phyloP scores from a whole-genome alignment of 306 rosid genomes.

The Sophora flavescens region DNA sequence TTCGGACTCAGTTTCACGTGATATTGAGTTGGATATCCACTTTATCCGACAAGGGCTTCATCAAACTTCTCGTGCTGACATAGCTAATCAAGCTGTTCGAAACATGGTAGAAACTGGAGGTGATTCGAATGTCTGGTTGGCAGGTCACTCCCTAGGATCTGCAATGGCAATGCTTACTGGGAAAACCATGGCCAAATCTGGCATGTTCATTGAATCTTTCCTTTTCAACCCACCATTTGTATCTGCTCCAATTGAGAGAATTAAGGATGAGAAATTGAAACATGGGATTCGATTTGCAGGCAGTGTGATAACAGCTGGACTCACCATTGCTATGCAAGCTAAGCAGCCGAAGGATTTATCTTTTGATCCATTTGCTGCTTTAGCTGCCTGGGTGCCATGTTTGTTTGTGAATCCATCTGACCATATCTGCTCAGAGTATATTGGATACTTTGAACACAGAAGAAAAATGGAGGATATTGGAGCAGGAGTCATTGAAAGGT shows the following conservation, averaged over 20 bases:
- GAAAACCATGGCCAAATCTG: slow-evolving; percentile 78
- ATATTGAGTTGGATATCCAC: slow-evolving; percentile 79
- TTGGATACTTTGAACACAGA: slow-evolving; percentile 95
- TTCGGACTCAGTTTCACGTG: slow-evolving; percentile 71
- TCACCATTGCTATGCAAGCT: slow-evolving; percentile 76
- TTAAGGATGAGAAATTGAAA: slow-evolving; percentile 74
- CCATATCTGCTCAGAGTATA: slow-evolving; percentile 80
- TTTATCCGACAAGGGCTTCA: slow-evolving; percentile 76
- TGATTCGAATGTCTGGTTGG: slow-evolving; percentile 84
- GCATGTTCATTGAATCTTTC: slow-evolving; percentile 66
- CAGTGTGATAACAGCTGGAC: slow-evolving; percentile 89
- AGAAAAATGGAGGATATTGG: slow-evolving; percentile 85
- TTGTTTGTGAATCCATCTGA: slow-evolving; percentile 85
- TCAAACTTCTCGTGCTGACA: slow-evolving; percentile 84
- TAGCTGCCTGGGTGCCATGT: slow-evolving; percentile 79
- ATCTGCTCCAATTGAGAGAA: slow-evolving; percentile 87
- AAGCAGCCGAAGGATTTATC: slow-evolving; percentile 50
- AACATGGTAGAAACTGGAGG: slow-evolving; percentile 79
- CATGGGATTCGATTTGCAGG: slow-evolving; percentile 83
- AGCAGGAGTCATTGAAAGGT: slow-evolving; percentile 78
- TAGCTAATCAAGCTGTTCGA: slow-evolving; percentile 78
- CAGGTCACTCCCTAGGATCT: slow-evolving; percentile 95
- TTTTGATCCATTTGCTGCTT: slow-evolving; percentile 62
- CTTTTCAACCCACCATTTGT: slow-evolving; percentile 88
- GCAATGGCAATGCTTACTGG: slow-evolving; percentile 93